phyloP scores from a whole-genome alignment of 257 asterid genomes.

The Solanum clarkiae region DNA sequence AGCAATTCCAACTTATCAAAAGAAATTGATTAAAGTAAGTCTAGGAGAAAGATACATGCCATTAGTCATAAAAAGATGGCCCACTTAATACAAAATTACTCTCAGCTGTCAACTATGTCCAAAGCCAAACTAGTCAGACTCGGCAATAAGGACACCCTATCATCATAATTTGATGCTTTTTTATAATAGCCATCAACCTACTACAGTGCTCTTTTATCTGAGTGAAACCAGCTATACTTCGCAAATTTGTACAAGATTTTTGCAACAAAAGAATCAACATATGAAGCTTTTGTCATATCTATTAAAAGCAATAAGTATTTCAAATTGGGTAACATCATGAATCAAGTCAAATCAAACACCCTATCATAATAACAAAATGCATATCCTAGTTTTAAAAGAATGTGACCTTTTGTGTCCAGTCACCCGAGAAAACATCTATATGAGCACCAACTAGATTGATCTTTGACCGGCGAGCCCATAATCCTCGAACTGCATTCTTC shows the following conservation, averaged over 20 bases:
- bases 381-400: not conserved
- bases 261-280: not conserved
- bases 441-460: constrained; percentile 98
- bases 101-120: not conserved
- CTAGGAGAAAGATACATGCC: not conserved
- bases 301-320: not conserved
- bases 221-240: not conserved
- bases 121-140: not conserved
- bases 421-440: constrained; percentile 96
- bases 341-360: not conserved
- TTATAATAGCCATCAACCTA: not conserved
- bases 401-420: constrained; percentile 97
- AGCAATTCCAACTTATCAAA: not conserved
- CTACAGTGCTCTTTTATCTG: not conserved
- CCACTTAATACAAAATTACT: not conserved
- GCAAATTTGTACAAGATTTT: not conserved
- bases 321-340: not conserved
- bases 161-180: not conserved
- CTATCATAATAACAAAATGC: not conserved
- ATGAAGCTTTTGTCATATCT: not conserved
- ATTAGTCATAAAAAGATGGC: not conserved
- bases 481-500: constrained; percentile 89
- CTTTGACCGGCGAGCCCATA: constrained; percentile 98
- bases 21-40: not conserved
- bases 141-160: not conserved